Conservation (phyloP, 257 asterid genomes). For the Solanum tarapatanum region DNA sequence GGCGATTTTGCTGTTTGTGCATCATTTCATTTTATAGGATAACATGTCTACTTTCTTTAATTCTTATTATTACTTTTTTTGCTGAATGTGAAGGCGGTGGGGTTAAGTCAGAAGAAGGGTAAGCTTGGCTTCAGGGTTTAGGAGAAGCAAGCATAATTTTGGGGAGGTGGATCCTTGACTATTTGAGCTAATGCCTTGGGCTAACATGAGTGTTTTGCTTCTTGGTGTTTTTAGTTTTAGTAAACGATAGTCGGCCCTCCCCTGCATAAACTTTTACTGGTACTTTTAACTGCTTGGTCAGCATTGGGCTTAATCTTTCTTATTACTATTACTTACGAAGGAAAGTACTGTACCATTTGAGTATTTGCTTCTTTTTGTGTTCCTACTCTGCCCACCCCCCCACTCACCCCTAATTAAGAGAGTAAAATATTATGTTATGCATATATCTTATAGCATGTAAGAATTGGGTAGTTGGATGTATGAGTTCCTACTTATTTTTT, state of each 20-base stretch:
- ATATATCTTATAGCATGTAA: not conserved
- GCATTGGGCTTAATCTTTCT: not conserved
- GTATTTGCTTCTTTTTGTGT: not conserved
- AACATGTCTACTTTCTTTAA: not conserved
- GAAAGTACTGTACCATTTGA: not conserved
- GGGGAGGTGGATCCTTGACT: not conserved
- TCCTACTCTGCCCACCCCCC: not conserved
- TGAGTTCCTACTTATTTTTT: not conserved
- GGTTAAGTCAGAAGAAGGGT: not conserved
- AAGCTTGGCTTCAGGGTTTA: not conserved
- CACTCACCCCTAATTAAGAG: not conserved
- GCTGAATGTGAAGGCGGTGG: not conserved
- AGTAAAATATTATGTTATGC: not conserved
- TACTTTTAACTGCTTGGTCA: not conserved
- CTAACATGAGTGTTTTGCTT: not conserved
- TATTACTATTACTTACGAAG: not conserved
- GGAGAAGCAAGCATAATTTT: not conserved
- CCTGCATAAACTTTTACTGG: not conserved
- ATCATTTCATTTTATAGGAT: not conserved
- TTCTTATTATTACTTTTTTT: not conserved
- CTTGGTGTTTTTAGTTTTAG: not conserved
- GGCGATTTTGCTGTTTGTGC: not conserved
- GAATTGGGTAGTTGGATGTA: not conserved
- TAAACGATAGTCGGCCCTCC: not conserved
- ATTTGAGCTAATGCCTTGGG: not conserved